These are phyloP conservation scores for Thalassiosira oceanica DNA, from an alignment of 352 stramenopile genomes.

Conservation along the genomic window DNA sequence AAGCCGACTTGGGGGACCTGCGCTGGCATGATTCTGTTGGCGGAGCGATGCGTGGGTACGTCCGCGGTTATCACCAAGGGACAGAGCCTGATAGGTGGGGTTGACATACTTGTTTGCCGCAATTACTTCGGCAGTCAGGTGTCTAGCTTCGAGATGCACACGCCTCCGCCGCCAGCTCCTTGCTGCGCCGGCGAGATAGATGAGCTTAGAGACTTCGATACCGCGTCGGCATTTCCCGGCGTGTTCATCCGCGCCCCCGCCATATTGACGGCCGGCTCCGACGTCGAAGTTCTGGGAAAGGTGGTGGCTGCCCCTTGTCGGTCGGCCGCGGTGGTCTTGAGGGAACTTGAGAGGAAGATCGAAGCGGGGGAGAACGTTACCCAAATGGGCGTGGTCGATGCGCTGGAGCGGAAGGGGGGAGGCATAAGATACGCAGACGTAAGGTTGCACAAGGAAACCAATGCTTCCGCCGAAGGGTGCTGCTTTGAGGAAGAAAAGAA, in stretches of 20 bases:
- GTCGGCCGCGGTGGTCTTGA: slow-evolving; percentile 70
- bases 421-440: slow-evolving; percentile 54
- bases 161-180: slow-evolving; percentile 47
- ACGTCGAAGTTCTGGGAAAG: slow-evolving; percentile 89
- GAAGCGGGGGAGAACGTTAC: slow-evolving; percentile 70
- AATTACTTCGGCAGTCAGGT: slow-evolving; percentile 97
- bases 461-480: neutral
- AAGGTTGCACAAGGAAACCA: slow-evolving; percentile 36
- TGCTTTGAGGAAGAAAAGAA: slow-evolving; percentile 28
- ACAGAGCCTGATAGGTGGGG: slow-evolving; percentile 91
- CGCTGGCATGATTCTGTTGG: slow-evolving; percentile 95
- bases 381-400: slow-evolving; percentile 74
- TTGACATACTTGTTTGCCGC: slow-evolving; percentile 92
- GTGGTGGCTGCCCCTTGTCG: slow-evolving; percentile 80
- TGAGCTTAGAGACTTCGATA: slow-evolving; percentile 55
- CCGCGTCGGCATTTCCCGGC: slow-evolving; percentile 83
- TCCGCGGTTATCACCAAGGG: slow-evolving; percentile 83
- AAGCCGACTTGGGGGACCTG: slow-evolving; percentile 95
- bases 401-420: slow-evolving; percentile 56
- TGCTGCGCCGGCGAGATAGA: slow-evolving; percentile 82
- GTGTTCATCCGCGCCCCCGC: slow-evolving; percentile 96
- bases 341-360: slow-evolving; percentile 77
- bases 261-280: slow-evolving; percentile 88
- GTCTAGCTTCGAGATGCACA: slow-evolving; percentile 81
- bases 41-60: slow-evolving; percentile 84